A percentile compares a stretch with the other conserved stretches of the same genome.
Evolutionary conservation across 2,329 filamentous ascomycete species (phyloP).

Genomic region (Aspergillus awamori): DNA sequence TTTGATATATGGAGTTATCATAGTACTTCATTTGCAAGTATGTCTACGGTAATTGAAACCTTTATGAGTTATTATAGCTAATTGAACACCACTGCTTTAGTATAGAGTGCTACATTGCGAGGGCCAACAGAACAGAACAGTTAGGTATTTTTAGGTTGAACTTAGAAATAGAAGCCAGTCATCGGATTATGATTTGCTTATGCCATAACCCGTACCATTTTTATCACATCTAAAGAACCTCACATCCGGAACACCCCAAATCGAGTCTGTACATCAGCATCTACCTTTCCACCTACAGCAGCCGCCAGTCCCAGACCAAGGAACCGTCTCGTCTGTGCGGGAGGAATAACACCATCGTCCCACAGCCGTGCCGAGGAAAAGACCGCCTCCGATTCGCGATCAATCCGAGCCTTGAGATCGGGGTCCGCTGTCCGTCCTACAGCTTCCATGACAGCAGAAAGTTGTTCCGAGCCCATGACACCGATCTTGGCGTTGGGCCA

Average conservation of each 20-base stretch:
- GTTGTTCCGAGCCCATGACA: conserved; percentile 94
- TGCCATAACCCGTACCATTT: not conserved
- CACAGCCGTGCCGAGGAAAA: conserved; percentile 89
- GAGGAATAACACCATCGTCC: conserved; percentile 83
- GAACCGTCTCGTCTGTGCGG: conserved; percentile 72
- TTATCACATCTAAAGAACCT: not conserved
- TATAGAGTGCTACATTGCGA: too few species aligned
- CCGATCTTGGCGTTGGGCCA: conserved; percentile 97
- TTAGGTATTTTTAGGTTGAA: not conserved
- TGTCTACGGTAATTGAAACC: too few species aligned
- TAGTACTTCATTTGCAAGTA: too few species aligned
- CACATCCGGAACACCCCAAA: conserved; percentile 87
- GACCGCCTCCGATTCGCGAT: conserved; percentile 83
- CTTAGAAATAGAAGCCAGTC: not conserved
- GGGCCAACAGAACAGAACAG: too few species aligned
- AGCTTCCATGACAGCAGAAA: conserved; percentile 90
- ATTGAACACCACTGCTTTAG: too few species aligned
- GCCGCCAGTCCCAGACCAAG: conserved; percentile 73
- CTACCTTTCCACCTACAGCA: conserved; percentile 68
- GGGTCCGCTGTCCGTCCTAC: conserved; percentile 84
- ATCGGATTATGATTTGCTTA: not conserved
- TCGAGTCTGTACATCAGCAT: conserved; percentile 61
- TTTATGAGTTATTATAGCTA: too few species aligned
- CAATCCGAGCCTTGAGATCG: conserved; percentile 79
- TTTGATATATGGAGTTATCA: too few species aligned